Percentiles rank a stretch among this genome's conserved stretches.
phyloP scores from a whole-genome alignment of 2,329 filamentous ascomycete genomes.

The Aspergillus proliferans region DNA sequence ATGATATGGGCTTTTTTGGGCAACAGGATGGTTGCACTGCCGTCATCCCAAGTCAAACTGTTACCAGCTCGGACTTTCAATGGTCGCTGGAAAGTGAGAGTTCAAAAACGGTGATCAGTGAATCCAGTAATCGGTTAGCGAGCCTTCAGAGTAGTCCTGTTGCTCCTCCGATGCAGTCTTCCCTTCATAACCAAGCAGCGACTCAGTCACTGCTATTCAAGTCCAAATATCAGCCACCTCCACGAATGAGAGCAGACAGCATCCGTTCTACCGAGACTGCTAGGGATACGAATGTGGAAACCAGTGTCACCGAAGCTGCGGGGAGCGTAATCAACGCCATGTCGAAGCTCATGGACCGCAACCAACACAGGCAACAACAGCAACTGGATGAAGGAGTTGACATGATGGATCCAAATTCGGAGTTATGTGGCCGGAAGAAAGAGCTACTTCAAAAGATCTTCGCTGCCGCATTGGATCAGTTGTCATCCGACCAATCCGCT shows the following conservation, averaged over 20 bases:
- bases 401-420: conserved; percentile 12
- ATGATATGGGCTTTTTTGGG: conserved; percentile 2
- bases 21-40: background rate
- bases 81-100: conserved; percentile 4
- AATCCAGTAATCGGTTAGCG: conserved; percentile 1
- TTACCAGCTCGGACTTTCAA: background rate
- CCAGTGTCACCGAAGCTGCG: conserved; percentile 23
- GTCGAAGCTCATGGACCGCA: conserved; percentile 26
- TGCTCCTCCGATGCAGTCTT: background rate
- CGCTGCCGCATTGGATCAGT: conserved; percentile 21
- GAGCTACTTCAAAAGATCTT: conserved; percentile 29
- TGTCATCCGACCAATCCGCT: conserved; percentile 9
- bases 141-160: background rate
- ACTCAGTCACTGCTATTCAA: conserved; percentile 10
- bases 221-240: conserved; percentile 5
- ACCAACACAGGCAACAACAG: conserved; percentile 16
- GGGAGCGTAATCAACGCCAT: conserved; percentile 28
- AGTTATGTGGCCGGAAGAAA: conserved; percentile 22
- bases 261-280: conserved; percentile 2
- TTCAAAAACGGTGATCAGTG: background rate
- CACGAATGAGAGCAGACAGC: background rate
- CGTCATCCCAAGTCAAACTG: conserved; percentile 1
- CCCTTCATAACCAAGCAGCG: background rate
- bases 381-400: conserved; percentile 17
- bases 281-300: conserved; percentile 10